Conservation (phyloP, 176 grass and related monocot genomes). For the Bolboschoenus planiculmis region DNA sequence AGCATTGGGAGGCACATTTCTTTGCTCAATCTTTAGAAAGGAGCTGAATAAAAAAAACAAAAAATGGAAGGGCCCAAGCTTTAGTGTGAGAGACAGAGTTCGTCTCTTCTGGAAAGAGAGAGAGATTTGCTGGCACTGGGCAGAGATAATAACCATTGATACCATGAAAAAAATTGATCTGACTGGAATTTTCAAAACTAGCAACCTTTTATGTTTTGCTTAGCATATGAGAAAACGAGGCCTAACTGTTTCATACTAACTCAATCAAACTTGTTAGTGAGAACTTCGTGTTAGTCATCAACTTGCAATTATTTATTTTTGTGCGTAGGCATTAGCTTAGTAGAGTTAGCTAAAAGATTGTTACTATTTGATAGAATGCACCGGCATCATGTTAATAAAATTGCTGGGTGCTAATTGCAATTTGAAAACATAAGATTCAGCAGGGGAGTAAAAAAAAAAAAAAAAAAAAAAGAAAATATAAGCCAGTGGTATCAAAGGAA, state of each 20-base stretch:
- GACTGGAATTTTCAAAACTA: background rate
- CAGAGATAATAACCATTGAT: background rate
- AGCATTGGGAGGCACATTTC: background rate
- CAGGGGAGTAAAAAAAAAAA: no score
- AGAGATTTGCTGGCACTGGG: background rate
- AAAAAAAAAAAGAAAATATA: no score
- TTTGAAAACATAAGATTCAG: background rate
- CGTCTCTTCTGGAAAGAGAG: background rate
- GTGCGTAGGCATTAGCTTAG: background rate
- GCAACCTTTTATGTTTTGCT: background rate
- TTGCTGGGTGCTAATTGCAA: background rate
- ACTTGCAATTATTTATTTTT: background rate
- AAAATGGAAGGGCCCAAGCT: no score
- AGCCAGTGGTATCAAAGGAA: background rate
- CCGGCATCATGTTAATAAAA: background rate
- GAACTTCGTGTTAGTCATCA: background rate
- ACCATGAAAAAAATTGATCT: background rate
- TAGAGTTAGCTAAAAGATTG: background rate
- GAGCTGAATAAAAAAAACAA: no score
- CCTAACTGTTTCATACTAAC: background rate
- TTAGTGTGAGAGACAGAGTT: background rate
- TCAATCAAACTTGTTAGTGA: background rate
- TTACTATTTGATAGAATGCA: background rate
- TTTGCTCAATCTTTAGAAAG: no score
- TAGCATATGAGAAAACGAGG: background rate